Evolutionary conservation across 371 early-diverging fungal species (phyloP).

Genomic region (Mucor piriformis): DNA sequence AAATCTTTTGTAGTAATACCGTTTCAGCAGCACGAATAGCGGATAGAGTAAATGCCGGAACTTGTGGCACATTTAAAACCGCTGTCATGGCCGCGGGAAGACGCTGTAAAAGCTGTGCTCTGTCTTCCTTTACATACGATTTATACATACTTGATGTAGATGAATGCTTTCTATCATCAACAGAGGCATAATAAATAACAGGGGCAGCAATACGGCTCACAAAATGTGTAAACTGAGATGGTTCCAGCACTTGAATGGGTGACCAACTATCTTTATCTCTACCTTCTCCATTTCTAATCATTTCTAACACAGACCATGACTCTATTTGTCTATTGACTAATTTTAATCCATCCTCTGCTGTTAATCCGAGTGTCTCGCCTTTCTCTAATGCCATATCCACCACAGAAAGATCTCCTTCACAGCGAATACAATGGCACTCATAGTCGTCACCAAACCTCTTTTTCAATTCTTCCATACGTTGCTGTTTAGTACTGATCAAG

Average conservation of each 20-base stretch:
- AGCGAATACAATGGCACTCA: conserved; percentile 38
- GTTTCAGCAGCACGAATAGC: conserved; percentile 32
- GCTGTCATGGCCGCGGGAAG: conserved; percentile 18
- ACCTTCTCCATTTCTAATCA: conserved; percentile 20
- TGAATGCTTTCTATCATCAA: conserved; percentile 2
- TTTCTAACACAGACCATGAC: conserved; percentile 40
- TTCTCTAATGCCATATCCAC: conserved; percentile 20
- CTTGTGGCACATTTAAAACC: conserved; percentile 26
- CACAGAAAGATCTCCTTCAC: conserved; percentile 20
- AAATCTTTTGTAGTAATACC: conserved; percentile 25
- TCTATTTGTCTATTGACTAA: conserved; percentile 22
- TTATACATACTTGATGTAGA: background rate
- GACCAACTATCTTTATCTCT: conserved; percentile 22
- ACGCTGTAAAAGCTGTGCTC: conserved; percentile 9
- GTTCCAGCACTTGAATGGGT: conserved; percentile 26
- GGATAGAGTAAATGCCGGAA: conserved; percentile 31
- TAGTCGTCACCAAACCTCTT: conserved; percentile 40
- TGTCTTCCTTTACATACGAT: conserved; percentile 5
- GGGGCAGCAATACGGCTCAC: conserved; percentile 36
- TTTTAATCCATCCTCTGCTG: conserved; percentile 3
- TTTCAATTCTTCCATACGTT: conserved; percentile 53
- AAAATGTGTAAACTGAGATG: conserved; percentile 39
- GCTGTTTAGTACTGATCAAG: conserved; percentile 52
- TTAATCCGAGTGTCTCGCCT: conserved; percentile 8
- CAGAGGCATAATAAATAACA: conserved; percentile 26